Base-by-base conservation (phyloP, 148 eudicot species). In the Vaccinium vitisidaea region DNA sequence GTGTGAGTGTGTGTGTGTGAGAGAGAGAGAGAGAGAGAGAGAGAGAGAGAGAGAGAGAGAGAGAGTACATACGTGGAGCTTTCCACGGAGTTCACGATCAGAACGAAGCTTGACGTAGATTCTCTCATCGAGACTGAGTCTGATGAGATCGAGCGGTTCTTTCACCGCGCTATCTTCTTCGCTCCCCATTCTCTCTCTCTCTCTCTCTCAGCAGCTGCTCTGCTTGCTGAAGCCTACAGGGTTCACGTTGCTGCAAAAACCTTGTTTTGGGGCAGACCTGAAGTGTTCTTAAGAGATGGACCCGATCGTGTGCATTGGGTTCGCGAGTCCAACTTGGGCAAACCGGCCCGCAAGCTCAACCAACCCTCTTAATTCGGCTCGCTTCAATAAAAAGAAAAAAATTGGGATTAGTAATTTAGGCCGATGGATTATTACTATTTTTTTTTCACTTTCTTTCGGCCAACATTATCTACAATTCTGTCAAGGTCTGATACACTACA, bases 81-180 rank as follows among this genome's bases (percentile, higher is more conserved):
- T 80, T 56, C 82, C 82, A 56, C 82, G 16, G 69, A 80, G 82
- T 18, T 80, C 82, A 18, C 50, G 82, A 19, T 80, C 82, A 56
- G 48, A 27, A 30, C 69, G 49, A 36, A 80, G 82, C 82, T 80
- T 80, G 82, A 80, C 69, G 50, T 80, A 56, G 81, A 79, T 79
- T 79, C 81, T 79, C 81, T 79, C 63, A 54, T 79, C 81, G 48
- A 80, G 69, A 39, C 25, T 80, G 27, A 55, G 27, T 36, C 67
- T 27, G 49, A 79, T 80, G 69, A 80, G 82, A 80, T 56, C 82
- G 14, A 56, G 69, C 13, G 69, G 82, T 19, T 80, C 82, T 80
- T 80, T 80, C 27, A 56, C 65, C 16, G 82, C 69, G 49, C 82
- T 80, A 10, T 80, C 82, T 56, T 80, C 82, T 56, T 80, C 69